phyloP scores from a whole-genome alignment of 345 rosid genomes.

The Populus euphratica region DNA sequence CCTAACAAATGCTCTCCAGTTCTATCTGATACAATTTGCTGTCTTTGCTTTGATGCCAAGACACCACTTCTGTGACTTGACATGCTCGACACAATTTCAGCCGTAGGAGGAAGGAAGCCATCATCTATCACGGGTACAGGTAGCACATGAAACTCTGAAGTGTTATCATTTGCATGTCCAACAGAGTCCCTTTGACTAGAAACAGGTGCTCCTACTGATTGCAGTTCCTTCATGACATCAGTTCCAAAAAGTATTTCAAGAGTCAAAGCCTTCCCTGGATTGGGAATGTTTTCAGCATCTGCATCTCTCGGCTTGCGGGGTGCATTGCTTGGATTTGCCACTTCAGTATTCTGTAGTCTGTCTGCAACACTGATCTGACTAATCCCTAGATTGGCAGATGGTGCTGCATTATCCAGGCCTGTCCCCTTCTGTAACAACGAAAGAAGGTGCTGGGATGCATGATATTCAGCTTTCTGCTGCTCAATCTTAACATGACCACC shows the following conservation, averaged over 20 bases:
- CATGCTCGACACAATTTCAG: conserved; percentile 34
- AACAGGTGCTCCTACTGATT: conserved; percentile 63
- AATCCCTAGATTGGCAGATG: conserved; percentile 30
- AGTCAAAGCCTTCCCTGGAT: conserved; percentile 59
- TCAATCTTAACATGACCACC: conserved; percentile 33
- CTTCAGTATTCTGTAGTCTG: conserved; percentile 20
- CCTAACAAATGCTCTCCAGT: conserved; percentile 41
- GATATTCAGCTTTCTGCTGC: conserved; percentile 48
- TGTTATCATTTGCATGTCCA: conserved; percentile 40
- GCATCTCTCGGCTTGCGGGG: conserved; percentile 35
- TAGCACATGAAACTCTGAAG: conserved; percentile 37
- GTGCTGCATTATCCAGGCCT: conserved; percentile 25
- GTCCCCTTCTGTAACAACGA: conserved; percentile 67
- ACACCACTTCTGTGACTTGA: conserved; percentile 21
- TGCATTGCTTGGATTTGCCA: conserved; percentile 14
- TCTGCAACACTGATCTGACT: conserved; percentile 12
- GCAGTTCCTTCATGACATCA: conserved; percentile 92
- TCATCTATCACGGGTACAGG: conserved; percentile 29
- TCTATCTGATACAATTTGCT: conserved; percentile 37
- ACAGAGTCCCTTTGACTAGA: conserved; percentile 34
- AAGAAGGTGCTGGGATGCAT: conserved; percentile 86
- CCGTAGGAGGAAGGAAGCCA: conserved; percentile 26
- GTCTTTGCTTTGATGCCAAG: conserved; percentile 41
- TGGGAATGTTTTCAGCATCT: conserved; percentile 29
- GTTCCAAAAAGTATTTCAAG: conserved; percentile 93